These are phyloP conservation scores for Pinus taeda DNA, from an alignment of 75 land plant species.

Conservation along the genomic window DNA sequence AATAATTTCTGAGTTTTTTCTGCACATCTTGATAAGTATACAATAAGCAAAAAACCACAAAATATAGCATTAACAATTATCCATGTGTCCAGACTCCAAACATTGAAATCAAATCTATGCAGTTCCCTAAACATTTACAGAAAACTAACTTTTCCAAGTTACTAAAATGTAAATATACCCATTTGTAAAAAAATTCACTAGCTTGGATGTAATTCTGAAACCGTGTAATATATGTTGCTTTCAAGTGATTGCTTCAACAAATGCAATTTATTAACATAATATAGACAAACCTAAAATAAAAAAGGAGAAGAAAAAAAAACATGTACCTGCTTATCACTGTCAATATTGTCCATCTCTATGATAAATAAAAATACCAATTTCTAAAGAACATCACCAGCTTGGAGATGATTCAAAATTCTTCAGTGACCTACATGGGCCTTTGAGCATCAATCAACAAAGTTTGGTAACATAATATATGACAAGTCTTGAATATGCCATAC, in stretches of 20 bases:
- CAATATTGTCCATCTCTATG: background rate
- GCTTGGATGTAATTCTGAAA: too few species aligned
- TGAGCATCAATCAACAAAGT: too few species aligned
- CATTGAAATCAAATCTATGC: background rate
- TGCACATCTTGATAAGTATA: background rate
- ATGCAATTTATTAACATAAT: background rate
- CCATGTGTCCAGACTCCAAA: background rate
- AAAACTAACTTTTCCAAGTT: background rate
- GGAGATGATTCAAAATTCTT: too few species aligned
- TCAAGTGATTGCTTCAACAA: background rate
- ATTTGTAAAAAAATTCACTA: too few species aligned
- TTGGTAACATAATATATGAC: too few species aligned
- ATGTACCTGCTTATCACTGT: background rate
- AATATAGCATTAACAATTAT: background rate
- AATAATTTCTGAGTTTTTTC: conserved; percentile 5
- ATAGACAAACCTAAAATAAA: background rate
- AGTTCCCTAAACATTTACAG: too few species aligned
- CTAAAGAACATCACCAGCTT: too few species aligned
- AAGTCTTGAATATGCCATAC: too few species aligned
- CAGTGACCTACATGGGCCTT: too few species aligned
- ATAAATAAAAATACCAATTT: background rate
- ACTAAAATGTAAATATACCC: background rate
- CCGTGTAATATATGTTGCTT: too few species aligned
- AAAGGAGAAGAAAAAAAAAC: background rate
- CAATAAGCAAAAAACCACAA: background rate